phyloP scores from a whole-genome alignment of 2,329 filamentous ascomycete genomes.

The Fusarium luffae region DNA sequence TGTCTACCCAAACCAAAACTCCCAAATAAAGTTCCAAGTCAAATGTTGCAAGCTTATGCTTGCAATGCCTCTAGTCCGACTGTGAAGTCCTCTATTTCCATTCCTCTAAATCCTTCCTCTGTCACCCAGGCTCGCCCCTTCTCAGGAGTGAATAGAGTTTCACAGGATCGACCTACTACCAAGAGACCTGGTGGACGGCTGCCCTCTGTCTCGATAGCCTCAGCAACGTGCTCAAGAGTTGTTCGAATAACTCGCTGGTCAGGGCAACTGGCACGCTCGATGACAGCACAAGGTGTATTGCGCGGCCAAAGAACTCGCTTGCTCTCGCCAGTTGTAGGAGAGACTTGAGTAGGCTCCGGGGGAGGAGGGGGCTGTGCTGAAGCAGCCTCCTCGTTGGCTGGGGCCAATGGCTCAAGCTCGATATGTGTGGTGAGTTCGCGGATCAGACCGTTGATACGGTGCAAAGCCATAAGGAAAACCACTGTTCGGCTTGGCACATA shows the following conservation, averaged over 20 bases:
- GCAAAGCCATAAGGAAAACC: constrained; percentile 94
- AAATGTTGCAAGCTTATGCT: constrained; percentile 15
- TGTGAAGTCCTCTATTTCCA: constrained; percentile 64
- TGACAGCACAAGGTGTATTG: constrained; percentile 87
- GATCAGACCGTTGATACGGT: constrained; percentile 81
- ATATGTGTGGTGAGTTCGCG: constrained; percentile 70
- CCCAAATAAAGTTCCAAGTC: constrained; percentile 23
- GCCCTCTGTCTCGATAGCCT: constrained; percentile 88
- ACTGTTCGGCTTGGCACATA: constrained; percentile 83
- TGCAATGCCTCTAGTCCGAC: constrained; percentile 40
- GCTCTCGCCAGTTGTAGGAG: constrained; percentile 13
- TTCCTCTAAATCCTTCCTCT: constrained; percentile 84
- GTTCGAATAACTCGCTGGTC: constrained; percentile 94
- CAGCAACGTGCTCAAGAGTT: constrained; percentile 80
- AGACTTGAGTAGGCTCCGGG: constrained; percentile 13
- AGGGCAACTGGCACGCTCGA: constrained; percentile 92
- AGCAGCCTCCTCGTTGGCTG: constrained; percentile 37
- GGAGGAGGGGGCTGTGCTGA: constrained; percentile 24
- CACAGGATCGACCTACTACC: constrained; percentile 86
- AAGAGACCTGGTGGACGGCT: constrained; percentile 89
- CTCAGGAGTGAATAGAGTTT: constrained; percentile 73
- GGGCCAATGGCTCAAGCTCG: constrained; percentile 47
- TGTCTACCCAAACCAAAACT: constrained; percentile 6
- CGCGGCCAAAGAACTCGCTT: constrained; percentile 71
- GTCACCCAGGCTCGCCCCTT: constrained; percentile 78